Evolutionary conservation across 2,329 filamentous ascomycete species (phyloP), one percentile per base, ranked within the genome.

Genomic region (Aspergillus costaricaensis): DNA sequence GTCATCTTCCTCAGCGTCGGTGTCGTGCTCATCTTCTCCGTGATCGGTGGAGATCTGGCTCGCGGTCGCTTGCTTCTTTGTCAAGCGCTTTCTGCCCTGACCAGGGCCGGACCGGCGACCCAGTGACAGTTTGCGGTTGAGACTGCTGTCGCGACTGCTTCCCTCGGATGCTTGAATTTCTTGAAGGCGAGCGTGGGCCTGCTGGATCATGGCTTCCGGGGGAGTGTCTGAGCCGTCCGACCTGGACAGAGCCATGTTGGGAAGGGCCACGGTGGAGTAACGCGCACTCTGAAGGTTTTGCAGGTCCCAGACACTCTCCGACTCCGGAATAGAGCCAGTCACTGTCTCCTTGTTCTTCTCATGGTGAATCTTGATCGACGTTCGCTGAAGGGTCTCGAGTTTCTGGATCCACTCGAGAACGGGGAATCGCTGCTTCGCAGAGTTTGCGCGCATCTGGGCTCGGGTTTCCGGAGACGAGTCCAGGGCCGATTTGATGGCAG

Each of bases 361-460:
- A 64, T 81, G 72, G 67, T 83, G 81, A 14, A 86, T 79, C 56
- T 82, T 82, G 70, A 88, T 87, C 0, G 85, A 80, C 4, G 82
- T 84, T 14, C 76, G 76, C 67, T 89, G 86, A 19, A 89, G 79
- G 38, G 83, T 84, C 63, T 87, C 86, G 9, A 88, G 76, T 59
- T 86, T 84, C 66, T 87, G 83, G 50, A 87, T 80, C 86, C 86
- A 89, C 68, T 88, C 85, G 3, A 83, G 83, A 10, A 89, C 85
- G 15, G 86, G 86, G 75, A 89, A 89, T 36, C 86, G 81, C 69
- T 89, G 86, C 66, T 85, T 85, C 6, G 84, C 85, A 21, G 85
- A 86, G 61, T 85, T 81, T 32, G 86, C 86, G 69, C 86, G 80
- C 86, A 89, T 89, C 67, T 83, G 77, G 1, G 83, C 83, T 55